These are phyloP conservation scores for Hortiboletus flavorubellus DNA, from an alignment of 768 basidiomycete species.

Conservation along the genomic window DNA sequence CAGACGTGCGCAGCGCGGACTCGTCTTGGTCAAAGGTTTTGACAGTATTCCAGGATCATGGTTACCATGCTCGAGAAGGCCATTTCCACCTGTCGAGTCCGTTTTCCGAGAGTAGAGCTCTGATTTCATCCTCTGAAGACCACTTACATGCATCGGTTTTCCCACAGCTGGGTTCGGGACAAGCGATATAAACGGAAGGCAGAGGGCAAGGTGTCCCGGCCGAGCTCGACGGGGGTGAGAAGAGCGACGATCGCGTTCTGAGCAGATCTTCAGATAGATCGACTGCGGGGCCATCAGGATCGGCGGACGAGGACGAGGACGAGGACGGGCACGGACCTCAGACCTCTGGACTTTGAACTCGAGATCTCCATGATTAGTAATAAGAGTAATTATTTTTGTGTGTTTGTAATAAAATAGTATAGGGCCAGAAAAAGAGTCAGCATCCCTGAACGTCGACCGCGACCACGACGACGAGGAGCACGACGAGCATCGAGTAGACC, in stretches of 20 bases:
- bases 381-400: not conserved
- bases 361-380: slow-evolving; percentile 3
- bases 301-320: not conserved
- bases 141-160: slow-evolving; percentile 34
- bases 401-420: slow-evolving; percentile 2
- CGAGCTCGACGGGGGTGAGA: slow-evolving; percentile 66
- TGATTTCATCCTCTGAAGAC: slow-evolving; percentile 61
- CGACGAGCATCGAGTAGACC: slow-evolving; percentile 16
- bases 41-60: slow-evolving; percentile 72
- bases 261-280: slow-evolving; percentile 69
- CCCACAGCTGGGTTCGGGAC: slow-evolving; percentile 54
- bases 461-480: slow-evolving; percentile 20
- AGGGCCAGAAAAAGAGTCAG: slow-evolving; percentile 20
- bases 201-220: slow-evolving; percentile 26
- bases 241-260: slow-evolving; percentile 28
- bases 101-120: slow-evolving; percentile 62
- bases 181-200: no score
- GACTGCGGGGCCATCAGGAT: slow-evolving; percentile 42
- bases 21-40: slow-evolving; percentile 54
- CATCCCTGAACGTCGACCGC: slow-evolving; percentile 16
- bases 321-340: slow-evolving; percentile 1
- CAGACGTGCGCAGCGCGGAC: no score
- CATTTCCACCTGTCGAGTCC: slow-evolving; percentile 73
- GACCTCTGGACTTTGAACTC: slow-evolving; percentile 20
- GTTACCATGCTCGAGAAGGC: slow-evolving; percentile 75